Evolutionary conservation across 495 filamentous ascomycete genomes (phyloP).

Genomic region (Eremomyces bilateralis): DNA sequence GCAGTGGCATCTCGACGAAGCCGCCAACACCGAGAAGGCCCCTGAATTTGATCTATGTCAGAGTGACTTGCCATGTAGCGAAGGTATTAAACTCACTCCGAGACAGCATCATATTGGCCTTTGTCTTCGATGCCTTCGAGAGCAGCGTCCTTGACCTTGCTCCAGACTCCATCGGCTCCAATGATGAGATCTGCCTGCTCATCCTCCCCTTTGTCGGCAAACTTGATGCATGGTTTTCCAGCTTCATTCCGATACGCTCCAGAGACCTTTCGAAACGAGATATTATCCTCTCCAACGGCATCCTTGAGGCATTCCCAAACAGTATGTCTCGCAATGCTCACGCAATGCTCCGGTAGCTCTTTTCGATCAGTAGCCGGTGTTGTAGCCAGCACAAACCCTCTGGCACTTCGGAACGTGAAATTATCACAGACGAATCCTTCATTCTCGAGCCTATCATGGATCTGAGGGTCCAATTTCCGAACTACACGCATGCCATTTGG

Average conservation of each 20-base stretch:
- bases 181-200: conserved; percentile 31
- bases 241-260: conserved; percentile 2
- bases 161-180: conserved; percentile 39
- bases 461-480: conserved; percentile 17
- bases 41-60: conserved; percentile 13
- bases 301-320: conserved; percentile 8
- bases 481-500: conserved; percentile 30
- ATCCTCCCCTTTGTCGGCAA: conserved; percentile 15
- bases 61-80: neutral
- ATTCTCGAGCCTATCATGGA: conserved; percentile 19
- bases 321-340: conserved; percentile 7
- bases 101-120: neutral
- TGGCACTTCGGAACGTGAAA: conserved; percentile 21
- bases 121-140: conserved; percentile 19
- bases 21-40: conserved; percentile 31
- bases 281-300: conserved; percentile 5
- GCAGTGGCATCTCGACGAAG: conserved; percentile 22
- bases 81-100: conserved; percentile 6
- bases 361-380: neutral
- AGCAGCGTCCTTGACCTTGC: conserved; percentile 24
- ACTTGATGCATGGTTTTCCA: conserved; percentile 6
- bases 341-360: neutral
- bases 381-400: conserved; percentile 11
- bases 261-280: conserved; percentile 6
- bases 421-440: conserved; percentile 20